Conservation (phyloP, 345 rosid genomes). For the Excoecaria cochinchinensis region DNA sequence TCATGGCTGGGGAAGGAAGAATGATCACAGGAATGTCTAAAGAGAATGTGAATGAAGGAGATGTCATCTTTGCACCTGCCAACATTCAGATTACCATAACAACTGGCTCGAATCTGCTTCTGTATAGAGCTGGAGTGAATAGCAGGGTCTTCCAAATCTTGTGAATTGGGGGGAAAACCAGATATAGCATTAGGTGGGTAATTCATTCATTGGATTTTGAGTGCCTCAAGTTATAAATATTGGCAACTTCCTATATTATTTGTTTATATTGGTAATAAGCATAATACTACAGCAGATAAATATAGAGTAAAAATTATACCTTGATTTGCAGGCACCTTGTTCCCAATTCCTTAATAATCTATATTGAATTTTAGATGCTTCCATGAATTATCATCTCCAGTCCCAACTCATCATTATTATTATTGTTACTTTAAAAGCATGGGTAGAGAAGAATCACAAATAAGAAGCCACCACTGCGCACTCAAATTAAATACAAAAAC, state of each 20-base stretch:
- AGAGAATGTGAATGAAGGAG: slow-evolving; percentile 55
- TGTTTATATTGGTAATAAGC: not conserved
- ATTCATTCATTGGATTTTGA: not conserved
- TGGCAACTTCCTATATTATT: not conserved
- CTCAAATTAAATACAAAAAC: no score
- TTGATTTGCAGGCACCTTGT: not conserved
- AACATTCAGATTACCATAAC: slow-evolving; percentile 49
- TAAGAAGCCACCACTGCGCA: no score
- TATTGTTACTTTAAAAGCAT: no score
- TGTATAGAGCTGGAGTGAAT: slow-evolving; percentile 88
- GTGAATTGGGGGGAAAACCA: slow-evolving; percentile 15
- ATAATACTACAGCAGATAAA: not conserved
- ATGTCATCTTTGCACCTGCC: slow-evolving; percentile 79
- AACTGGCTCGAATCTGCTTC: slow-evolving; percentile 53
- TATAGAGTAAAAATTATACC: not conserved
- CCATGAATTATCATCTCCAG: not conserved
- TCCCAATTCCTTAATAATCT: not conserved
- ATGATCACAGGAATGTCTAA: slow-evolving; percentile 39
- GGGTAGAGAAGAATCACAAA: no score
- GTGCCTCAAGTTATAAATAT: not conserved
- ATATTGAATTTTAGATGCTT: not conserved
- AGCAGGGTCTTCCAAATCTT: slow-evolving; percentile 51
- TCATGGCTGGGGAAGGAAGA: slow-evolving; percentile 60
- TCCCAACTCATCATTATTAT: not conserved
- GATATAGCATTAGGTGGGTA: slow-evolving; percentile 3